Base-by-base conservation (phyloP, 139 green algal genomes). In the Volvox reticuliferus region DNA sequence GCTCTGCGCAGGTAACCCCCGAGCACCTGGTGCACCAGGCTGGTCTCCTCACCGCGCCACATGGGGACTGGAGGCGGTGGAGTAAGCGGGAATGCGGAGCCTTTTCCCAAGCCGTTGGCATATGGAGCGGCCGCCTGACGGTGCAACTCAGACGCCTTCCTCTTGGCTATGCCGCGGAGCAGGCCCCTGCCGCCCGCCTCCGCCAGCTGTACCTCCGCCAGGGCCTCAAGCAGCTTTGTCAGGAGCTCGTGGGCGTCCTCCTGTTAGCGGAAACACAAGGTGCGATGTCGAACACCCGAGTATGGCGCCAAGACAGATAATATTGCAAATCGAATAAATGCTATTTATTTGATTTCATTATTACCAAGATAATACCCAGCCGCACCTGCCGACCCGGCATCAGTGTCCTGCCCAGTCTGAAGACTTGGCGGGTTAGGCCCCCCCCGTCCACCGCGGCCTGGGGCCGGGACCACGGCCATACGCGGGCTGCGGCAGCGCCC, bases 11-110 rank as follows among this genome's bases (percentile, higher is more conserved):
- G 84, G 88, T 96, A 97, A 16, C 96, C 95, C 0, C 91, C 94
- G 88, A 96, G 96, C 44, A 92, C 87, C 89, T 97, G 96, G 82
- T 95, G 90, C 44, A 97, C 88, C 26, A 97, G 67, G 18, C 93
- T 96, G 2, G 93, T 98, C 94, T 97, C 96, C 30, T 94, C 93
- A n/a, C 62, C 95, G 21, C 94, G 88, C 88, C 84, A 80, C 73
- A 50, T 21, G 5, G 5, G 44, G 44, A 9, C 5, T 55, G 9
- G 44, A 55, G 44, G 44, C 44, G 44, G 44, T 55, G 44, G 5
- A 55, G 44, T 14, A 55, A 32, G 67, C 14, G 67, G 22, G 67
- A 12, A 75, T 3, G 67, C 22, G 12, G 67, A 26, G 67, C 67
- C 37, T 79, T 79, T 55, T 55, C 44, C 44, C 44, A 55, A 5